Percentiles rank a stretch among this genome's conserved stretches.
Conservation (phyloP, 768 basidiomycete genomes). For the Galerina marginata region DNA sequence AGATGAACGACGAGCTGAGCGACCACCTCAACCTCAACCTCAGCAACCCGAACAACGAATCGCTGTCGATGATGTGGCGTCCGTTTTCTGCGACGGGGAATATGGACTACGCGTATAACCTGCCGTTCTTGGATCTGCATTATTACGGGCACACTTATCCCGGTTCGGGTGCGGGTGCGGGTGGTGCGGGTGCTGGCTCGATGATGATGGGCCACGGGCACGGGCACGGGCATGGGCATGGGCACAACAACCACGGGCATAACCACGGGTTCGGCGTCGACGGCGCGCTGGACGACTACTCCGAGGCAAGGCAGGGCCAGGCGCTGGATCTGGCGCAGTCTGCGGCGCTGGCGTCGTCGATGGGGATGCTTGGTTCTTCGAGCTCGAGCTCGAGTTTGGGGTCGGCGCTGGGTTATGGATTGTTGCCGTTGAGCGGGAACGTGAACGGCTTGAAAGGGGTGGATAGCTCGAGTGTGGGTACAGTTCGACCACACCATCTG, state of each 20-base stretch:
- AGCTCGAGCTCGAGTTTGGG: constrained; percentile 1
- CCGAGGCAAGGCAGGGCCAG: constrained; percentile 31
- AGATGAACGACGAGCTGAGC: background rate
- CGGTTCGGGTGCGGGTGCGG: too few species aligned
- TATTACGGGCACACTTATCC: constrained; percentile 34
- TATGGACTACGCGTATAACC: constrained; percentile 39
- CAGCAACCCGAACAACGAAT: background rate
- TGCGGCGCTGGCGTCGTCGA: constrained; percentile 15
- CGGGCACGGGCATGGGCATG: background rate
- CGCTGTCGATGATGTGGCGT: constrained; percentile 5
- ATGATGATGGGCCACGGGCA: background rate
- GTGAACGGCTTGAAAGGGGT: background rate
- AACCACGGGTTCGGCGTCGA: constrained; percentile 16
- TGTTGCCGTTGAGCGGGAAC: background rate
- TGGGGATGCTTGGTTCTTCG: constrained; percentile 9
- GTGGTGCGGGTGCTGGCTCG: too few species aligned
- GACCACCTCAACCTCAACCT: background rate
- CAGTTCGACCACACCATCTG: too few species aligned
- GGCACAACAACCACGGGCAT: background rate
- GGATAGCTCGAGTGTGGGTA: too few species aligned
- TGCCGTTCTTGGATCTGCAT: constrained; percentile 78
- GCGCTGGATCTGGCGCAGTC: constrained; percentile 46
- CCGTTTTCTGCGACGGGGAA: background rate
- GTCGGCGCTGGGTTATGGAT: background rate
- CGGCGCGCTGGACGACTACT: constrained; percentile 19